Evolutionary conservation across 352 stramenopile genomes (phyloP).

Genomic region (Pythium utonaiense): DNA sequence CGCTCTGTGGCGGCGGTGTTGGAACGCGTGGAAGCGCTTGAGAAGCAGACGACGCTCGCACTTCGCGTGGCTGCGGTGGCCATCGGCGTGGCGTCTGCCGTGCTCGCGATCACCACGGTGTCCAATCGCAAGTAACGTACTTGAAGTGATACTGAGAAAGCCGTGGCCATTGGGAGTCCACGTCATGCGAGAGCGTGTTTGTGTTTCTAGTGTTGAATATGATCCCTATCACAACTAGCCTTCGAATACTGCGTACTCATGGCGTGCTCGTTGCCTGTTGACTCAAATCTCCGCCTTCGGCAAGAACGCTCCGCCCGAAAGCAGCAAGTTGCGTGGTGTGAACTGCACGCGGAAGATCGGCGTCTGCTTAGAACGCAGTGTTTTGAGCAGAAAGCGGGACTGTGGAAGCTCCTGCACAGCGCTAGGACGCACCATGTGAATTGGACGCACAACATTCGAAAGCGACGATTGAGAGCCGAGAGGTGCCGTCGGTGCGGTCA

Average conservation of each 20-base stretch:
- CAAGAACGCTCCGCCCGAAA: slow-evolving; percentile 67
- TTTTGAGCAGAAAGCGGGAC: slow-evolving; percentile 81
- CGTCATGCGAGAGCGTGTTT: background rate
- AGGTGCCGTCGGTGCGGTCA: background rate
- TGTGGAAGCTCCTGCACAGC: slow-evolving; percentile 51
- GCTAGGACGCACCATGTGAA: slow-evolving; percentile 55
- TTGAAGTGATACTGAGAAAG: background rate
- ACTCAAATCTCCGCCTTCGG: slow-evolving; percentile 43
- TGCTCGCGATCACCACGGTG: slow-evolving; percentile 28
- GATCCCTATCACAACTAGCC: background rate
- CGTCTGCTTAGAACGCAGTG: slow-evolving; percentile 81
- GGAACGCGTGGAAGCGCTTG: slow-evolving; percentile 54
- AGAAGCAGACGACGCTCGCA: slow-evolving; percentile 43
- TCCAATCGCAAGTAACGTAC: slow-evolving; percentile 21
- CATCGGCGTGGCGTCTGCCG: slow-evolving; percentile 23
- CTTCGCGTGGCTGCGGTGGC: slow-evolving; percentile 32
- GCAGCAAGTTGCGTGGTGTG: slow-evolving; percentile 76
- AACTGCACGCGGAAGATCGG: slow-evolving; percentile 82
- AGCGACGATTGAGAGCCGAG: slow-evolving; percentile 12
- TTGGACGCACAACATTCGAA: slow-evolving; percentile 40
- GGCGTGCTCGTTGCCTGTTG: too few species aligned
- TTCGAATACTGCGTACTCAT: too few species aligned
- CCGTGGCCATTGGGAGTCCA: background rate
- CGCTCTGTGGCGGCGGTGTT: slow-evolving; percentile 64
- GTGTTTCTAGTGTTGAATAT: slow-evolving; percentile 23